Base-by-base conservation (phyloP, 1,139 yeast genomes). In the Yamadazyma triangularis region DNA sequence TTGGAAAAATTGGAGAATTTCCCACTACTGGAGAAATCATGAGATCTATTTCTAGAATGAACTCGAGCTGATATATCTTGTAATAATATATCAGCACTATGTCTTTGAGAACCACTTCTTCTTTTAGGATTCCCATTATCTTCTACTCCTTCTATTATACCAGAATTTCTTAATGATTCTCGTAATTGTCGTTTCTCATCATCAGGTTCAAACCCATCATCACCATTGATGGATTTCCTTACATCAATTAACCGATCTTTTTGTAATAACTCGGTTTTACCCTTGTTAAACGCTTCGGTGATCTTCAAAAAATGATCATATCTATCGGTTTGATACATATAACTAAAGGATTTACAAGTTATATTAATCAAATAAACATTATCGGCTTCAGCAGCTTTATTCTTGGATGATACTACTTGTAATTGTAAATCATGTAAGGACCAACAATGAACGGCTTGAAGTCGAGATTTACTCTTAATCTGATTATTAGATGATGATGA, bases 401-500 rank as follows among this genome's bases (percentile, higher is more conserved):
- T 36, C 11, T 38, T 34, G 4, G 52, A 45, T 9, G 44, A 45
- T 11, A 58, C 49, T 26, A 74, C 76, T n/a, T 59, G 47, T n/a
- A 82, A 52, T 13, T 65, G 63, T 13, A 83, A 73, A 26, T 80
- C 87, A 31, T 73, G 64, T 25, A 87, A 57, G 3, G 89, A 82
- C 80, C 89, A 82, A 53, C 94, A 84, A 45, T 84, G 85, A 15
- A 78, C 77, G 0, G 95, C 94, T 23, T 79, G 77, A 25, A 82
- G 66, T 33, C 66, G 49, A 26, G 65, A 50, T 28, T 59, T 58
- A 33, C 35, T 43, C 19, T 30, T 34, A 5, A 28, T 35, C 21
- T 40, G 29, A 4, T 45, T 41, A 23, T 40, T 32, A 4, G 45
- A 42, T 22, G 56, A 56, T 23, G 45, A 50, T 10, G 74, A 61